Conservation (phyloP, 2,329 filamentous ascomycete species). For the Zarea fungicola region DNA sequence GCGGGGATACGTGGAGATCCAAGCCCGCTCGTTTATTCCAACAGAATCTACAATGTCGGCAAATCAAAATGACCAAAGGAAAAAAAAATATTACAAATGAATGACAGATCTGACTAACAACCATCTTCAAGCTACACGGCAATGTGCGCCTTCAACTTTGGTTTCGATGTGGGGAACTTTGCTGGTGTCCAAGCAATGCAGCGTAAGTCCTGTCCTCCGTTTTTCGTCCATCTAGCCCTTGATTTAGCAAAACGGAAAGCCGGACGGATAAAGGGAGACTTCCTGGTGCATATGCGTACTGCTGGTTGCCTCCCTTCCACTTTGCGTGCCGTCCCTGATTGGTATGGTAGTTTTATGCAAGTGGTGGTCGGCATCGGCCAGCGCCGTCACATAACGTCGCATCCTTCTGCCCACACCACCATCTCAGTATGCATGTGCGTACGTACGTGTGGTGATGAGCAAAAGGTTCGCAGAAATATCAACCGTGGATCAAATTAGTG, state of each 20-base stretch:
- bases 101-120: background rate
- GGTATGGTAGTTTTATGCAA: too few species aligned
- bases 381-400: background rate
- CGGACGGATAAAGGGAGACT: too few species aligned
- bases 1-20: background rate
- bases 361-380: background rate
- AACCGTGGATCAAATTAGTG: too few species aligned
- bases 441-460: background rate
- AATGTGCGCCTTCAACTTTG: constrained; percentile 23
- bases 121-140: constrained; percentile 18
- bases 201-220: background rate
- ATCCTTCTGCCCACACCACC: constrained; percentile 4
- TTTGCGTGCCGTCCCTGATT: too few species aligned
- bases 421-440: background rate
- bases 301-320: too few species aligned
- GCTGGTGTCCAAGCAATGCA: constrained; percentile 23
- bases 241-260: too few species aligned
- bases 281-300: too few species aligned
- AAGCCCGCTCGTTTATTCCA: background rate
- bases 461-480: too few species aligned
- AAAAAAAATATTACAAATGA: background rate
- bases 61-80: background rate
- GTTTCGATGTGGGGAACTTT: constrained; percentile 24
- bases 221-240: background rate
- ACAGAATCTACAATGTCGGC: background rate